A percentile compares a stretch with the other conserved stretches of the same genome.
Evolutionary conservation across 495 filamentous ascomycete genomes (phyloP).

Genomic region (Podospora anserina): DNA sequence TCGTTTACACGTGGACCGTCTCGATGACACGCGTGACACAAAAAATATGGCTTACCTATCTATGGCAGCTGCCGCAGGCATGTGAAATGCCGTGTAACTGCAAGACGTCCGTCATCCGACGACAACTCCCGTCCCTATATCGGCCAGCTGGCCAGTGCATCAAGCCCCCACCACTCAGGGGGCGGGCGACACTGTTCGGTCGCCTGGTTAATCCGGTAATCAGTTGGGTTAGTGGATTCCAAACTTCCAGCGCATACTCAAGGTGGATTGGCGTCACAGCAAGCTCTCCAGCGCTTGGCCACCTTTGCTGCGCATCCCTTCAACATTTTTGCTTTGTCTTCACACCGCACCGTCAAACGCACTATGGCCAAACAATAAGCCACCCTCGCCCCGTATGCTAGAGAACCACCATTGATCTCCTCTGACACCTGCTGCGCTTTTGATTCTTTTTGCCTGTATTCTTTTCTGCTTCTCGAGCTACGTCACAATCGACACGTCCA

Average conservation of each 20-base stretch:
- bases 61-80: too few species aligned
- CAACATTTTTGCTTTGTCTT: background rate
- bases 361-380: background rate
- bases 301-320: background rate
- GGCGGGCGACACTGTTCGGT: background rate
- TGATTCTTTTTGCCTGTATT: background rate
- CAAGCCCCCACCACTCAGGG: background rate
- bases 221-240: background rate
- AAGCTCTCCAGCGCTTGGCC: background rate
- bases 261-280: background rate
- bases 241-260: background rate
- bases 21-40: background rate
- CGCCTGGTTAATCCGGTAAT: slow-evolving; percentile 4
- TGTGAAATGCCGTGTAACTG: background rate
- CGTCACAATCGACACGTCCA: slow-evolving; percentile 4
- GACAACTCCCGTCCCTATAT: background rate
- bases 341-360: background rate
- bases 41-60: background rate
- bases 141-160: background rate
- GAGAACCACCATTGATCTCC: background rate
- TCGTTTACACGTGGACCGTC: background rate
- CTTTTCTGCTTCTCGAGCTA: background rate
- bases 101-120: slow-evolving; percentile 22
- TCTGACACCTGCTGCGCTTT: background rate
- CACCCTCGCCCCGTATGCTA: background rate